A percentile compares a stretch with the other conserved stretches of the same genome.
Conservation (phyloP, 2,329 filamentous ascomycete species). For the Seiridium unicorne region DNA sequence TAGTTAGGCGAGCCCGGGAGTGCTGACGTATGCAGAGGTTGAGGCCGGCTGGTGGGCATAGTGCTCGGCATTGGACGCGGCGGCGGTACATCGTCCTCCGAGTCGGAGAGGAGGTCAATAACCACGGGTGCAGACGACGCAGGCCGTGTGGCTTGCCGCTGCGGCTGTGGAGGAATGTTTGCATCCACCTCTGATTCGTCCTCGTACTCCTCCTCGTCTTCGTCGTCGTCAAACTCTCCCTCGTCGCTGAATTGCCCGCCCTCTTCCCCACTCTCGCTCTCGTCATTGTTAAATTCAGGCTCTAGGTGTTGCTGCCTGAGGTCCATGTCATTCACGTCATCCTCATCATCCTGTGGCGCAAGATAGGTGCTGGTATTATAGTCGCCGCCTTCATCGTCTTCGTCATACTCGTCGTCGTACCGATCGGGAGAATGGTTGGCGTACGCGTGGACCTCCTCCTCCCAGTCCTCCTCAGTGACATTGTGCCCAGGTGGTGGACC, state of each 20-base stretch:
- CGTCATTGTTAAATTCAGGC: slow-evolving; percentile 23
- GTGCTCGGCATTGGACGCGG: not conserved
- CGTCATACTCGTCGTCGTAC: slow-evolving; percentile 28
- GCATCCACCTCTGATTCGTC: slow-evolving; percentile 11
- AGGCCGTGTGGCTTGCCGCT: slow-evolving; percentile 4
- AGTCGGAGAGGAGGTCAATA: slow-evolving; percentile 23
- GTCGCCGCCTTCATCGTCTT: slow-evolving; percentile 28
- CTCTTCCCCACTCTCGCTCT: slow-evolving; percentile 20
- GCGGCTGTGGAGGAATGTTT: slow-evolving; percentile 9
- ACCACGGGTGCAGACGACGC: slow-evolving; percentile 16
- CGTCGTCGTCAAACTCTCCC: slow-evolving; percentile 15
- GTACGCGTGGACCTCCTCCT: slow-evolving; percentile 24
- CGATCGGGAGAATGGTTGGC: slow-evolving; percentile 23
- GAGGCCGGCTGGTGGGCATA: not conserved
- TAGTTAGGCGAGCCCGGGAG: slow-evolving; percentile 1
- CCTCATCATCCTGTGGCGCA: slow-evolving; percentile 28
- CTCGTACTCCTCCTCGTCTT: slow-evolving; percentile 12
- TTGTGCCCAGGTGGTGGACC: not conserved
- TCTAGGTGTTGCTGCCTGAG: slow-evolving; percentile 21
- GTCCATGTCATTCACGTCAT: slow-evolving; percentile 28
- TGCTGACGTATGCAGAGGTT: not conserved
- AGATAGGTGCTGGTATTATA: slow-evolving; percentile 28
- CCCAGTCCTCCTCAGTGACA: slow-evolving; percentile 17
- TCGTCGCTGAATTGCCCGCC: slow-evolving; percentile 1
- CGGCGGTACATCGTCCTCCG: slow-evolving; percentile 20